These are phyloP conservation scores for Zanthoxylum bungeanum DNA, from an alignment of 345 rosid species.

Conservation along the genomic window DNA sequence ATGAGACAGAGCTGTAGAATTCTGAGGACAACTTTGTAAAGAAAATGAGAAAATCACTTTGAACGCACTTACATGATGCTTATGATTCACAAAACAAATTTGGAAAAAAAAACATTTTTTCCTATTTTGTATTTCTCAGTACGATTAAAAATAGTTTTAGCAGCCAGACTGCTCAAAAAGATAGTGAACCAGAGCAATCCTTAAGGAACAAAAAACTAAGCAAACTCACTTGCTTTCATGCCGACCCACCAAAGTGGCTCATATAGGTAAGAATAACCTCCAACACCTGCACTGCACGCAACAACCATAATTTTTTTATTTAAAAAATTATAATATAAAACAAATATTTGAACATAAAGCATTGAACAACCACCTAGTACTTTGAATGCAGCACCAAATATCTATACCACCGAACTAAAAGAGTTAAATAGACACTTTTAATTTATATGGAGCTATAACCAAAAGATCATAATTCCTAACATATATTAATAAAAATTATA, in stretches of 20 bases:
- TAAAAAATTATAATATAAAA: background rate
- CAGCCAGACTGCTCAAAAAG: no score
- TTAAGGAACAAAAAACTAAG: conserved; percentile 11
- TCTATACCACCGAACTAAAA: background rate
- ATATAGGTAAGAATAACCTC: conserved; percentile 89
- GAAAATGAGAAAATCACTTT: no score
- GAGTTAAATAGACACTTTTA: background rate
- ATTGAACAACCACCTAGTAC: background rate
- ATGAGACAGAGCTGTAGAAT: no score
- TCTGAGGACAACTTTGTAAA: no score
- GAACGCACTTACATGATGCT: no score
- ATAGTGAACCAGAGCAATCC: background rate
- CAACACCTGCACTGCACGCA: conserved; percentile 62
- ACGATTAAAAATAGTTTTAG: no score
- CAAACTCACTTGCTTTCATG: conserved; percentile 89
- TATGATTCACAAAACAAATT: no score
- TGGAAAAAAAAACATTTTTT: no score
- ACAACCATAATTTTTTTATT: conserved; percentile 1
- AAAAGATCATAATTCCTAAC: background rate
- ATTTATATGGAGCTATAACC: background rate
- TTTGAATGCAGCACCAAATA: background rate
- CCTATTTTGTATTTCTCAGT: no score
- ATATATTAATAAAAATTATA: background rate
- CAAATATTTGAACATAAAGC: background rate
- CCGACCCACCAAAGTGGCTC: conserved; percentile 99